phyloP scores from a whole-genome alignment of 331 rosid species.

The Malus hybrid region DNA sequence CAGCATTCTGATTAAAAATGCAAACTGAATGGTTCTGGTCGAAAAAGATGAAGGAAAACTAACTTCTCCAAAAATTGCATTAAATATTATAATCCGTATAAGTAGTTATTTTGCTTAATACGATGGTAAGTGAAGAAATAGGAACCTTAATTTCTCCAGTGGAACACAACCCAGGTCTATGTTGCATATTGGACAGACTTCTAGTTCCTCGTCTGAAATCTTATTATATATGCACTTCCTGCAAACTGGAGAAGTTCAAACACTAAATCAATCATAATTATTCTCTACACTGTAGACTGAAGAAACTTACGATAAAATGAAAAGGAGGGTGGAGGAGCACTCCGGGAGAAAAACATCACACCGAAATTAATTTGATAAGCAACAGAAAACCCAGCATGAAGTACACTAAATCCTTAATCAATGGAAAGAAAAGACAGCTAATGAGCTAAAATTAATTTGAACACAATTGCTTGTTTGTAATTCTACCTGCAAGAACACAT shows the following conservation, averaged over 20 bases:
- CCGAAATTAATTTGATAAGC: neutral
- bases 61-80: neutral
- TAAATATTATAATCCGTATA: neutral
- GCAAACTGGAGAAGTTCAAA: slow-evolving; percentile 59
- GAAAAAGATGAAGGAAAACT: neutral
- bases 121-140: neutral
- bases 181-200: slow-evolving; percentile 64
- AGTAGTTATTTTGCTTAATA: neutral
- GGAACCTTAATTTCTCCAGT: slow-evolving; percentile 58
- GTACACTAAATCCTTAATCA: neutral
- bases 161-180: slow-evolving; percentile 59
- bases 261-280: slow-evolving; percentile 7
- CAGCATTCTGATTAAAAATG: neutral
- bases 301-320: neutral
- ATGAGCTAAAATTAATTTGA: neutral
- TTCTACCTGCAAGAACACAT: neutral
- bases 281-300: neutral
- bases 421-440: neutral
- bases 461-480: neutral
- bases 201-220: slow-evolving; percentile 54
- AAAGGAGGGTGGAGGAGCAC: neutral
- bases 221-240: slow-evolving; percentile 71
- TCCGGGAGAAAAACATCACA: neutral
- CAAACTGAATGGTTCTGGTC: neutral
- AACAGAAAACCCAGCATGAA: neutral